Percentiles rank a stretch among this genome's conserved stretches.
Conservation (phyloP, 805 yeast species). For the Myxozyma udenii region DNA sequence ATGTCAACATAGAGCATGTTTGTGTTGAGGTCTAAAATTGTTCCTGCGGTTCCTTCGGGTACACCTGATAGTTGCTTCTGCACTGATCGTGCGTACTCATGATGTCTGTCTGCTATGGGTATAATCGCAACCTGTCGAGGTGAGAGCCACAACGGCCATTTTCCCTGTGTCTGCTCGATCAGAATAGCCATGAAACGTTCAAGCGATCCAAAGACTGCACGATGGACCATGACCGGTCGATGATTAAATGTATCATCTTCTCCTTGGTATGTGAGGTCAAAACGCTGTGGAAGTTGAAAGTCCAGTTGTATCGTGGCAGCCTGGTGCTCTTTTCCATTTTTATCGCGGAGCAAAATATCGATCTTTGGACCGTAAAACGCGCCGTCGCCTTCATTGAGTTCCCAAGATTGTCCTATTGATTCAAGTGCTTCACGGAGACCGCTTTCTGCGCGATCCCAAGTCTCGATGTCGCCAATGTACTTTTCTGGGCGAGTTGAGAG, state of each 20-base stretch:
- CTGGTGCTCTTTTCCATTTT: slow-evolving; percentile 94
- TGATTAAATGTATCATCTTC: slow-evolving; percentile 44
- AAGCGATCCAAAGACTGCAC: slow-evolving; percentile 93
- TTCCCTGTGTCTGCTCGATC: slow-evolving; percentile 84
- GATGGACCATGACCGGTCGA: slow-evolving; percentile 89
- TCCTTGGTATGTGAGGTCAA: slow-evolving; percentile 83
- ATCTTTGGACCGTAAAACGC: slow-evolving; percentile 97
- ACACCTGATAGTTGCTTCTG: slow-evolving; percentile 43
- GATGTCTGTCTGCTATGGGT: slow-evolving; percentile 66
- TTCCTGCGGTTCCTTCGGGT: slow-evolving; percentile 34
- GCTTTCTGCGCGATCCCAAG: slow-evolving; percentile 89
- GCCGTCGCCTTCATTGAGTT: slow-evolving; percentile 94
- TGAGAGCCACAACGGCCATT: slow-evolving; percentile 97
- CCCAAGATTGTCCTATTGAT: slow-evolving; percentile 88
- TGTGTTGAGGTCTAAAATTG: slow-evolving; percentile 56
- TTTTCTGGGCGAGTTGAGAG: slow-evolving; percentile 96
- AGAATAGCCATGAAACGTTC: slow-evolving; percentile 89
- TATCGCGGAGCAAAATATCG: slow-evolving; percentile 93
- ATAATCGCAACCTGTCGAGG: slow-evolving; percentile 86
- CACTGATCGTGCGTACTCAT: slow-evolving; percentile 51
- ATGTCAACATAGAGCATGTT: slow-evolving; percentile 70
- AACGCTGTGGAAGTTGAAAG: slow-evolving; percentile 95
- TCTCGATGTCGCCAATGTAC: slow-evolving; percentile 87
- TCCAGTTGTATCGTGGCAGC: slow-evolving; percentile 98
- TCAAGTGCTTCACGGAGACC: slow-evolving; percentile 80